These are phyloP conservation scores for Luzula sylvatica DNA, from an alignment of 176 grass and related monocot genomes.

Conservation along the genomic window DNA sequence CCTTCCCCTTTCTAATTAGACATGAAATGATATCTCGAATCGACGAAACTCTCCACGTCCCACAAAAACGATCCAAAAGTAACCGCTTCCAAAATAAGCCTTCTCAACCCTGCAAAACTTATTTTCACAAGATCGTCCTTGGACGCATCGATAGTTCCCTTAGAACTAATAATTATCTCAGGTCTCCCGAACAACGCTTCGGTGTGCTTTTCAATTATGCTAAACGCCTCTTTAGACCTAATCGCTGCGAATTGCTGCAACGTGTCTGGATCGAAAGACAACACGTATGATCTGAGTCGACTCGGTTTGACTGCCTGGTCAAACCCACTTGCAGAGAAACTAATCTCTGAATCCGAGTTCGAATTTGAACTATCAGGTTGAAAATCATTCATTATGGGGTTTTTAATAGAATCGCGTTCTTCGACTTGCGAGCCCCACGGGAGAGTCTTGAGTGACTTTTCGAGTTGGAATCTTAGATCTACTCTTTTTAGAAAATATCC, in stretches of 20 bases:
- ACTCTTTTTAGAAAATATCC: conserved; percentile 96
- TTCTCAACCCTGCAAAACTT: conserved; percentile 66
- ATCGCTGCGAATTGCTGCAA: conserved; percentile 67
- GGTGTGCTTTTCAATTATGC: conserved; percentile 92
- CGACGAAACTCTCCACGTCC: conserved; percentile 89
- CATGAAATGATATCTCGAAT: conserved; percentile 89
- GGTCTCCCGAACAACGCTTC: conserved; percentile 92
- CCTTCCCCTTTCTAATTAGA: conserved; percentile 28
- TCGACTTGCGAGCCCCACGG: conserved; percentile 62
- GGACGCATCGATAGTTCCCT: conserved; percentile 78
- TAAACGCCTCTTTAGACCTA: conserved; percentile 87
- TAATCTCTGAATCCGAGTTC: conserved; percentile 32
- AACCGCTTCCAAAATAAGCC: conserved; percentile 86
- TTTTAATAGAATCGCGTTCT: conserved; percentile 26
- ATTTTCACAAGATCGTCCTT: conserved; percentile 84
- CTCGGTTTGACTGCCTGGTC: conserved; percentile 53
- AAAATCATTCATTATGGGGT: conserved; percentile 42
- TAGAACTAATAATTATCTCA: conserved; percentile 78
- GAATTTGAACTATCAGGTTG: conserved; percentile 25
- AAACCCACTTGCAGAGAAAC: conserved; percentile 22
- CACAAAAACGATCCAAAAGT: conserved; percentile 93
- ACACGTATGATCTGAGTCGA: conserved; percentile 79
- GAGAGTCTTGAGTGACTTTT: conserved; percentile 81
- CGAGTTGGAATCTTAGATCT: conserved; percentile 89
- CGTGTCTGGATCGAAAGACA: conserved; percentile 85